These are phyloP conservation scores for Bryoerythrophyllum caledonicum DNA, from an alignment of 225 moss, liverwort and hornwort species.

Conservation along the genomic window DNA sequence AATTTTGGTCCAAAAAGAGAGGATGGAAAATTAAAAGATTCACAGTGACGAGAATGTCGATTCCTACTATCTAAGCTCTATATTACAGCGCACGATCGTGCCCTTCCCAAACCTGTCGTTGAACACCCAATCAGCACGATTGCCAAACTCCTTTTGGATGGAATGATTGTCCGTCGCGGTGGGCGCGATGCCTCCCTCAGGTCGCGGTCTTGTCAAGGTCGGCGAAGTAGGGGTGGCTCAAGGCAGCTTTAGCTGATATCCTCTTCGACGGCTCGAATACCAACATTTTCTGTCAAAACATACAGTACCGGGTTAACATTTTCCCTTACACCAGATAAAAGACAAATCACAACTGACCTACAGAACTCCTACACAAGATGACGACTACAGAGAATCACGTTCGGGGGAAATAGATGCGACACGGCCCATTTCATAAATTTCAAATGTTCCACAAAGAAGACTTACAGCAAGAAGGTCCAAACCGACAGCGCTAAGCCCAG, in stretches of 20 bases:
- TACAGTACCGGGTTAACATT: too few relatives aligned
- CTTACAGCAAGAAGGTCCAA: slow-evolving; percentile 61
- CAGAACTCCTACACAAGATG: too few relatives aligned
- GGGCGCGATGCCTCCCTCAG: background rate
- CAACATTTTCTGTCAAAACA: slow-evolving; percentile 47
- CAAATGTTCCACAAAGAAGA: background rate
- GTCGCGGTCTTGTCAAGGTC: slow-evolving; percentile 44
- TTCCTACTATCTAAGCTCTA: background rate
- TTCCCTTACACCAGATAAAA: too few relatives aligned
- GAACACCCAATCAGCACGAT: slow-evolving; percentile 54
- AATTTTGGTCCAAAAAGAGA: too few relatives aligned
- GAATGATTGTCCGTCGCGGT: too few relatives aligned
- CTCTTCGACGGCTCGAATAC: slow-evolving; percentile 53
- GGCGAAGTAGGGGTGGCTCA: slow-evolving; percentile 50
- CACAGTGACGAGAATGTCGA: background rate
- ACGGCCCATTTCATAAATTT: too few relatives aligned
- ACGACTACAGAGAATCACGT: too few relatives aligned
- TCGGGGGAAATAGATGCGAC: too few relatives aligned
- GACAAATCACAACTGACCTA: too few relatives aligned
- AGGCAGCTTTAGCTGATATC: slow-evolving; percentile 52
- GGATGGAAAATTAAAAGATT: background rate
- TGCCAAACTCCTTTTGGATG: slow-evolving; percentile 10
- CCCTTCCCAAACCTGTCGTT: background rate
- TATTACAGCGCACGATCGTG: slow-evolving; percentile 25
- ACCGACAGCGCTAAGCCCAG: slow-evolving; percentile 42